Conservation (phyloP, 148 eudicot species). For the Bassia scoparia region DNA sequence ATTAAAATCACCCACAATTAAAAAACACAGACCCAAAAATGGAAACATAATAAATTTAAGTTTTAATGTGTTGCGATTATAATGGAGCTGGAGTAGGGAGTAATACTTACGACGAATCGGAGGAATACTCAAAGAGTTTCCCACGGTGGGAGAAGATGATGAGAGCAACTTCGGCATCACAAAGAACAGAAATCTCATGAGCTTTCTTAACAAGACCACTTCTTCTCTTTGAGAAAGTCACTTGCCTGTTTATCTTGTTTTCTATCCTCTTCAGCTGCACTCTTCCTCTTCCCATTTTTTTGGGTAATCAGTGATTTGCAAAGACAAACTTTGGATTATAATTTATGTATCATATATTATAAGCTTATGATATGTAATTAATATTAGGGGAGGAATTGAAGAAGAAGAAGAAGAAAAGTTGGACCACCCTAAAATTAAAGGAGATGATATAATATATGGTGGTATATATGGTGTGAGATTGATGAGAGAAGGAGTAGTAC, state of each 20-base stretch:
- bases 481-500: not conserved
- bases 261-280: conserved; percentile 44
- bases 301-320: too few relatives aligned
- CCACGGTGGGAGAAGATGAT: conserved; percentile 44
- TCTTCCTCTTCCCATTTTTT: conserved; percentile 43
- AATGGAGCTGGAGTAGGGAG: not conserved
- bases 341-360: not conserved
- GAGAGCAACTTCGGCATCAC: conserved; percentile 49
- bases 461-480: conserved; percentile 1
- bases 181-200: conserved; percentile 47
- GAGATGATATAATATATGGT: not conserved
- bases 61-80: too few relatives aligned
- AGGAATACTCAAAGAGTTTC: conserved; percentile 42
- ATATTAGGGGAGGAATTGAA: too few relatives aligned
- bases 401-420: not conserved
- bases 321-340: not conserved
- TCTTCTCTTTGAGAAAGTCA: conserved; percentile 46
- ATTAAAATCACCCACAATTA: not conserved
- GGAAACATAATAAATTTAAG: too few relatives aligned
- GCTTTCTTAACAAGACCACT: conserved; percentile 43
- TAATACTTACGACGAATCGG: conserved; percentile 35
- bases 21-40: not conserved
- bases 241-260: conserved; percentile 49
- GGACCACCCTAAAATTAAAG: not conserved
- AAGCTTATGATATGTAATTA: not conserved